These are phyloP conservation scores for Steccherinum ochraceum DNA, from an alignment of 768 basidiomycete genomes.

Conservation along the genomic window DNA sequence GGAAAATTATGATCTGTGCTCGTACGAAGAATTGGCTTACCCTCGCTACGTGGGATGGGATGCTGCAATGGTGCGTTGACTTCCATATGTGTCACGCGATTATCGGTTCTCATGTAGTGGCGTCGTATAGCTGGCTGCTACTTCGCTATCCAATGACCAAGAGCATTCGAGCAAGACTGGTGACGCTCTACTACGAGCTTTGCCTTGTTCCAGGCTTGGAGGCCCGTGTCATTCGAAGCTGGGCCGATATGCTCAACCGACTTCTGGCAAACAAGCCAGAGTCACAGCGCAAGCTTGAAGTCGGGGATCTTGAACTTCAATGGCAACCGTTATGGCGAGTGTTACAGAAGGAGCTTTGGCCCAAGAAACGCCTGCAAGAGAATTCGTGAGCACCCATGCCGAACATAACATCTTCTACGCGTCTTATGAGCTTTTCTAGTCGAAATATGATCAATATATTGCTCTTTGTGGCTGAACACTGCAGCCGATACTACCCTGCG, in stretches of 20 bases:
- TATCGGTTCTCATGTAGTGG: not conserved
- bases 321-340: slow-evolving; percentile 77
- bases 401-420: slow-evolving; percentile 3
- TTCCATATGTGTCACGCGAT: not conserved
- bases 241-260: slow-evolving; percentile 75
- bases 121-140: slow-evolving; percentile 57
- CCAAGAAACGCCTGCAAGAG: slow-evolving; percentile 57
- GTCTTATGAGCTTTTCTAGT: slow-evolving; percentile 21
- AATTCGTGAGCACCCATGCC: slow-evolving; percentile 38
- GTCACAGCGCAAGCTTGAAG: slow-evolving; percentile 58
- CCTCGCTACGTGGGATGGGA: slow-evolving; percentile 72
- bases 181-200: slow-evolving; percentile 74
- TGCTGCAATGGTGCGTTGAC: slow-evolving; percentile 62
- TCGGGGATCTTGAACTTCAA: slow-evolving; percentile 57
- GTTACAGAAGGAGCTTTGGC: slow-evolving; percentile 70
- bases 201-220: slow-evolving; percentile 72
- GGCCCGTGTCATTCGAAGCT: slow-evolving; percentile 59
- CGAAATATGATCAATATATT: slow-evolving; percentile 67
- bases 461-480: slow-evolving; percentile 67
- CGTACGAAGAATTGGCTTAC: slow-evolving; percentile 70
- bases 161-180: slow-evolving; percentile 64
- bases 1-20: slow-evolving; percentile 64
- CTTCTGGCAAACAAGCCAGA: slow-evolving; percentile 64
- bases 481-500: slow-evolving; percentile 63
- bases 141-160: slow-evolving; percentile 76